Percentiles rank a stretch among this genome's conserved stretches.
Evolutionary conservation across 441 rosid species (phyloP).

Genomic region (Populus tomentosa): DNA sequence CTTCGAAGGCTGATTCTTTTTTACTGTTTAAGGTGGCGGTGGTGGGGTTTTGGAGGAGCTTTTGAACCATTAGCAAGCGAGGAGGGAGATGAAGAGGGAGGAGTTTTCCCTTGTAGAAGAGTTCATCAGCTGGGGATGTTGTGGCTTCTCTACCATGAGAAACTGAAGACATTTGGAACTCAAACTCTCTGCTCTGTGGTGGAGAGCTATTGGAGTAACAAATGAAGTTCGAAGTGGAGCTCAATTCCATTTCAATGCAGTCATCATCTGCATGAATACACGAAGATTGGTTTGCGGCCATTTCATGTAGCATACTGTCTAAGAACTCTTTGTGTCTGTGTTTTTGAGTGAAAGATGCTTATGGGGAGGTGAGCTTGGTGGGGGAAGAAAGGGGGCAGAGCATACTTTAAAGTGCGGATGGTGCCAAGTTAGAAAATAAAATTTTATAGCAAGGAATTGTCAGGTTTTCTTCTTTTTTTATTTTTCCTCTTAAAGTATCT

Average conservation of each 20-base stretch:
- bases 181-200: constrained; percentile 63
- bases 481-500: not conserved
- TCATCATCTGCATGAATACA: constrained; percentile 29
- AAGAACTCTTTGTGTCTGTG: constrained; percentile 14
- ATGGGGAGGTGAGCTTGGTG: constrained; percentile 33
- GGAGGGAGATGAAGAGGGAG: constrained; percentile 95
- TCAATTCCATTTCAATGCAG: constrained; percentile 74
- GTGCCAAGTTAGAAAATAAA: constrained; percentile 30
- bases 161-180: constrained; percentile 69
- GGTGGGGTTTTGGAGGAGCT: constrained; percentile 45
- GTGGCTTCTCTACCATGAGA: constrained; percentile 29
- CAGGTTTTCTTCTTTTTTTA: constrained; percentile 14
- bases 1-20: constrained; percentile 13
- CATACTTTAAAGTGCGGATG: constrained; percentile 60
- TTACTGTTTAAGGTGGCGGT: constrained; percentile 14
- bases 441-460: constrained; percentile 23
- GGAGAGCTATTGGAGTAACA: constrained; percentile 45
- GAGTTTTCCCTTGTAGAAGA: constrained; percentile 87
- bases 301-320: constrained; percentile 7
- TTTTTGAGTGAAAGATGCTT: constrained; percentile 23
- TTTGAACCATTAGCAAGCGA: constrained; percentile 68
- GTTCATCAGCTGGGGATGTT: constrained; percentile 87
- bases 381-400: constrained; percentile 34
- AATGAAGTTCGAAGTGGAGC: constrained; percentile 40
- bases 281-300: constrained; percentile 24